These are phyloP conservation scores for Umbelopsis sp. DNA, from an alignment of 192 early-diverging fungal genomes.

Conservation along the genomic window DNA sequence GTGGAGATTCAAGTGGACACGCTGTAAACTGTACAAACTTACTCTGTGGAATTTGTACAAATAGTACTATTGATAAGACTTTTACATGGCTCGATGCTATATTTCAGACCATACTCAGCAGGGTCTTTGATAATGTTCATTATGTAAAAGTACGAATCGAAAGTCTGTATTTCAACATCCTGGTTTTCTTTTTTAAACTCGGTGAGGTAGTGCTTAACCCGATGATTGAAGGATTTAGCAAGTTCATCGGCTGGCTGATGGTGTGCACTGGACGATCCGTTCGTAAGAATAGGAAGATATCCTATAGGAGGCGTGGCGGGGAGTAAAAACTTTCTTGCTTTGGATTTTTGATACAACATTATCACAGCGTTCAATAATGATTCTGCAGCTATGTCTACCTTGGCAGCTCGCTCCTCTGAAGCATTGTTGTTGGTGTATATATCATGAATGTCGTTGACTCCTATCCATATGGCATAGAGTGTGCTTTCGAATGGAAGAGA, in stretches of 20 bases:
- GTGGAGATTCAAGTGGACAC: too few species aligned
- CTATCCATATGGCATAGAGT: background rate
- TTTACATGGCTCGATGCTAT: background rate
- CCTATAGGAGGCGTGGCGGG: conserved; percentile 1
- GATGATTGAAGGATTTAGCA: background rate
- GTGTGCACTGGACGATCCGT: background rate
- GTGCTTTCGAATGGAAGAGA: background rate
- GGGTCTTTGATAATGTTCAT: conserved; percentile 7
- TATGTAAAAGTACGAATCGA: background rate
- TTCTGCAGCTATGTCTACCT: background rate
- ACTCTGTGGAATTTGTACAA: too few species aligned
- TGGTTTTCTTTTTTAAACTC: background rate
- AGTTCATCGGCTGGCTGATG: background rate
- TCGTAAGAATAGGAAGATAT: conserved; percentile 10
- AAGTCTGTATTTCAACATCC: background rate
- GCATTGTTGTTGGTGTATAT: conserved; percentile 1
- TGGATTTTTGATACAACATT: background rate
- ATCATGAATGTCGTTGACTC: conserved; percentile 3
- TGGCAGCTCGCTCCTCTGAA: background rate
- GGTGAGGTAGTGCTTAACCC: background rate
- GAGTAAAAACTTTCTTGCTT: background rate
- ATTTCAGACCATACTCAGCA: background rate
- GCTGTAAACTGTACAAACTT: too few species aligned
- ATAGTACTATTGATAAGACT: too few species aligned
- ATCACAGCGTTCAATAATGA: background rate